A percentile compares a stretch with the other conserved stretches of the same genome.
These are phyloP conservation scores for Tuctoria greenei DNA, from an alignment of 176 grass and related monocot genomes.

Conservation along the genomic window DNA sequence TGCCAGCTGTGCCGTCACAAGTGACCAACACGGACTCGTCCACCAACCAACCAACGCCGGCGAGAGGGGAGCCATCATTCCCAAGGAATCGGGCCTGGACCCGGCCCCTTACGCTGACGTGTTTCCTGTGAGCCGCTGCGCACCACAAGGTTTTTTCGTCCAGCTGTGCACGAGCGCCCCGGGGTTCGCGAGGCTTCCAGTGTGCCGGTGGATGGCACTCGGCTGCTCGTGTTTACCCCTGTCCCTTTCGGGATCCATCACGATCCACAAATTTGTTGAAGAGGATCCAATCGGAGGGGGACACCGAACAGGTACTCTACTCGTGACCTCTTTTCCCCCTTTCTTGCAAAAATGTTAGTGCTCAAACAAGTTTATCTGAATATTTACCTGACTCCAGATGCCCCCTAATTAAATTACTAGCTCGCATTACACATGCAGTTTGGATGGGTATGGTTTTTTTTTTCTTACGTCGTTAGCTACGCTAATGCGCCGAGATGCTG, in stretches of 20 bases:
- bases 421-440: not conserved
- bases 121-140: not conserved
- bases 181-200: slow-evolving; percentile 24
- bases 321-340: not conserved
- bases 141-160: not conserved
- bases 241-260: not conserved
- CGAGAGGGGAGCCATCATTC: not conserved
- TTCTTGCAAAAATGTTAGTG: not conserved
- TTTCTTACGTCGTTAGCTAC: not conserved
- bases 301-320: not conserved
- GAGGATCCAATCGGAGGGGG: not conserved
- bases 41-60: not conserved
- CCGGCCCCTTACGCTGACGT: not conserved
- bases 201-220: too few species aligned
- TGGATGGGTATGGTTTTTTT: not conserved
- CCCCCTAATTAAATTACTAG: not conserved
- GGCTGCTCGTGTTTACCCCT: not conserved
- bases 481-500: not conserved
- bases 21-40: not conserved
- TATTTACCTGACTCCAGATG: not conserved
- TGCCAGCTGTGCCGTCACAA: not conserved
- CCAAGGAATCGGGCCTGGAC: not conserved
- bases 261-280: not conserved
- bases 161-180: not conserved
- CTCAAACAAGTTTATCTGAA: not conserved